Base-by-base conservation (phyloP, 2,329 filamentous ascomycete genomes). In the Paraphoma sp. region DNA sequence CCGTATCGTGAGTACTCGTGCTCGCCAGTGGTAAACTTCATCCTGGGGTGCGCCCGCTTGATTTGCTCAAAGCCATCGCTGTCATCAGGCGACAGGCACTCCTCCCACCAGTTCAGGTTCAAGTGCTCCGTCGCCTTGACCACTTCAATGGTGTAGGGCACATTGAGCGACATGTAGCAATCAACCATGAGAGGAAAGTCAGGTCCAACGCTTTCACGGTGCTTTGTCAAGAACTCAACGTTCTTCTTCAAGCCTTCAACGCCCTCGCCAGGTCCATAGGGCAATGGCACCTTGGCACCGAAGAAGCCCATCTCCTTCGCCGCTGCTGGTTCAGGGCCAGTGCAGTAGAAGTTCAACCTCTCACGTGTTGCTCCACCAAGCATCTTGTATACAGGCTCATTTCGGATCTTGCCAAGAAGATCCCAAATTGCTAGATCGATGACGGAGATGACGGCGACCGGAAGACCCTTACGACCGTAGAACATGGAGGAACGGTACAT, bases 401-500 rank as follows among this genome's bases (percentile, higher is more conserved):
- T 91, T 63, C 93, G 87, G 60, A 97, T 85, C 82, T 97, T 97
- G 64, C 93, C 93, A 5, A 96, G 81, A 42, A 97, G 83, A 81
- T 97, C 93, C 93, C 93, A 97, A 41, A 97, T 79, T 4, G 93
- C 93, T 43, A 97, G 84, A 72, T 97, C 93, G 70, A 97, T 95
- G 63, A 97, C 93, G 1, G 92, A 96, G 72, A 97, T 97, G 71
- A 96, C 89, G 51, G 93, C 93, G 10, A 94, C 86, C 1, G 93
- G 90, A 1, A 97, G 86, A 45, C 93, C 93, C 78, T 97, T 97
- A 65, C 93, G 89, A 59, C 93, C 93, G 73, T 97, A 97, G 82
- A 97, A 97, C 91, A 97, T 96, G 65, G 92, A 96, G 1, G 86
- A 91, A 57, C 93, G 88, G 82, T 97, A 97, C 93, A 97, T 97